Evolutionary conservation across 306 rosid genomes (phyloP).

Genomic region (Quercus wislizeni): DNA sequence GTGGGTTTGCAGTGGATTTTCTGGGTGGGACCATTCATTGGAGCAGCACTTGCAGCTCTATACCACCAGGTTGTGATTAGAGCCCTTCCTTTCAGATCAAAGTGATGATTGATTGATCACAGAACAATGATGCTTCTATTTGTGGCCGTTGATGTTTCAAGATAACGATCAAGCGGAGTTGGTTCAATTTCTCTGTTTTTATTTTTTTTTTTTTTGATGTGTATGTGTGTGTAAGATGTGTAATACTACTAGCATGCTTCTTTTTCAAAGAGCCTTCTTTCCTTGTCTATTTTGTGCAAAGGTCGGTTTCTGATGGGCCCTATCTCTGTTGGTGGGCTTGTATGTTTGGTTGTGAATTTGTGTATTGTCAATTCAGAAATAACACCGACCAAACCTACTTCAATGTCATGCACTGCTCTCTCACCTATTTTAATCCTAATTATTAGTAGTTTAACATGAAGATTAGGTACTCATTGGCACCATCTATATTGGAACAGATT

Average conservation of each 20-base stretch:
- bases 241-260: not conserved
- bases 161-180: not conserved
- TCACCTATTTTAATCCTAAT: no score
- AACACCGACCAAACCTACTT: not conserved
- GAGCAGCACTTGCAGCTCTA: conserved; percentile 59
- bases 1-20: conserved; percentile 48
- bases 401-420: not conserved
- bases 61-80: conserved; percentile 60
- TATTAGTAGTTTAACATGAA: no score
- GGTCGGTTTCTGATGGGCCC: not conserved
- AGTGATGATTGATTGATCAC: conserved; percentile 12
- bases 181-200: not conserved
- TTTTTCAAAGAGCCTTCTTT: not conserved
- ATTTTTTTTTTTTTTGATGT: not conserved
- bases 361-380: conserved; percentile 20
- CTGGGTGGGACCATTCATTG: conserved; percentile 66
- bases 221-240: conserved; percentile 9
- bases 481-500: no score
- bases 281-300: not conserved
- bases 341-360: conserved; percentile 19
- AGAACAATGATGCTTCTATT: no score
- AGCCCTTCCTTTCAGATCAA: conserved; percentile 55
- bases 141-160: not conserved
- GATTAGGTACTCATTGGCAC: no score
- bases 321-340: conserved; percentile 16